Evolutionary conservation across 2,329 filamentous ascomycete genomes (phyloP).

Genomic region (Aureobasidium sp.): DNA sequence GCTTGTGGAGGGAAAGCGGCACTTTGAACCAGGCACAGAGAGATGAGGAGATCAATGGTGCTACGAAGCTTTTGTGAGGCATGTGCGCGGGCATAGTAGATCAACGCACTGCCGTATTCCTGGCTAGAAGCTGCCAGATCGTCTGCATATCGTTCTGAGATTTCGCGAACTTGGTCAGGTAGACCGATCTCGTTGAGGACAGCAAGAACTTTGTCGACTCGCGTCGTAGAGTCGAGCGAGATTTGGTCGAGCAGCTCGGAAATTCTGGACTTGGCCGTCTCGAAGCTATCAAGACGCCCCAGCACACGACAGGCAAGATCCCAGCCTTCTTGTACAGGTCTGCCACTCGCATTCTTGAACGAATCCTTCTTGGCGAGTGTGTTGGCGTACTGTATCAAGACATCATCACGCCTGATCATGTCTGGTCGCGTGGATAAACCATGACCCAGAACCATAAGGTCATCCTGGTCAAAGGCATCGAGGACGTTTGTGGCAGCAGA

Average conservation of each 20-base stretch:
- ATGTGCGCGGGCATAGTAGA: slow-evolving; percentile 87
- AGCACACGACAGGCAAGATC: slow-evolving; percentile 79
- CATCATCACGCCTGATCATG: slow-evolving; percentile 67
- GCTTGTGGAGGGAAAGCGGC: slow-evolving; percentile 65
- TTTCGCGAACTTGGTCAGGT: slow-evolving; percentile 68
- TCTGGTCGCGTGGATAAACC: slow-evolving; percentile 52
- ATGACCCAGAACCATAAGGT: slow-evolving; percentile 74
- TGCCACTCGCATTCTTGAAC: slow-evolving; percentile 26
- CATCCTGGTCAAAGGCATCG: slow-evolving; percentile 69
- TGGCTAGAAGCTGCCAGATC: slow-evolving; percentile 64
- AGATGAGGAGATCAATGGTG: slow-evolving; percentile 78
- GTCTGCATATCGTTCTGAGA: slow-evolving; percentile 83
- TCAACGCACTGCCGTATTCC: slow-evolving; percentile 76
- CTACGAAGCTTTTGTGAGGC: slow-evolving; percentile 71
- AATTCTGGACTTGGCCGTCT: slow-evolving; percentile 66
- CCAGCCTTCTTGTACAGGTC: slow-evolving; percentile 59
- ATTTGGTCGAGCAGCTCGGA: slow-evolving; percentile 66
- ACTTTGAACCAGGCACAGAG: slow-evolving; percentile 80
- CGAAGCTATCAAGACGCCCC: slow-evolving; percentile 68
- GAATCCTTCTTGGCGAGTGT: slow-evolving; percentile 48
- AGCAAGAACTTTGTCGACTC: slow-evolving; percentile 74
- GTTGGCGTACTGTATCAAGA: slow-evolving; percentile 69
- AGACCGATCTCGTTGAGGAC: slow-evolving; percentile 74
- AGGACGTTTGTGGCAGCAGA: slow-evolving; percentile 48
- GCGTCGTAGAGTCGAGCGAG: slow-evolving; percentile 60